phyloP scores from a whole-genome alignment of 345 rosid species.

The Nasturtium officinale region DNA sequence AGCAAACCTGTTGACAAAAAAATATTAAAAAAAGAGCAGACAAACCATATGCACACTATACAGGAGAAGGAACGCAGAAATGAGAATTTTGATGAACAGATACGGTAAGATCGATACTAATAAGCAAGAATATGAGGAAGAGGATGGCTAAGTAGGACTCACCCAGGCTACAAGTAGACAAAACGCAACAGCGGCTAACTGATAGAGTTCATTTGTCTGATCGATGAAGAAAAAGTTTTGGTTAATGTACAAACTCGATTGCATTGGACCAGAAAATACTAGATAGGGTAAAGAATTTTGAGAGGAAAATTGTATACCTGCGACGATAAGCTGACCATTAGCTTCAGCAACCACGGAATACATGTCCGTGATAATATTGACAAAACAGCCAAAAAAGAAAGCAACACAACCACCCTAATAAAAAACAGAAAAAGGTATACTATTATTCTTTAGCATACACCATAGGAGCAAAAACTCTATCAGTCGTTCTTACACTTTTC shows the following conservation, averaged over 20 bases:
- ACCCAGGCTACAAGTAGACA: constrained; percentile 88
- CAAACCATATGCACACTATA: not conserved
- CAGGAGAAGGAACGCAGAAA: not conserved
- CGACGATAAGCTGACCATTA: constrained; percentile 86
- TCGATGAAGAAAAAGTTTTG: constrained; percentile 24
- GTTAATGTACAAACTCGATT: constrained; percentile 7
- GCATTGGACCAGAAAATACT: constrained; percentile 18
- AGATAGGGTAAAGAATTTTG: not conserved
- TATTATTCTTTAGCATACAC: constrained; percentile 9
- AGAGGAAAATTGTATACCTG: constrained; percentile 51
- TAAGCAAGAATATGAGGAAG: constrained; percentile 9
- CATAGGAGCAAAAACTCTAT: not conserved
- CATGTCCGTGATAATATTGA: constrained; percentile 71
- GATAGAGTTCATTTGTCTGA: constrained; percentile 78
- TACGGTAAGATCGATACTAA: not conserved
- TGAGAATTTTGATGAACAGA: constrained; percentile 4
- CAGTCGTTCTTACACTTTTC: constrained; percentile 68
- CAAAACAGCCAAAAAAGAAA: constrained; percentile 71
- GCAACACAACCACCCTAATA: constrained; percentile 67
- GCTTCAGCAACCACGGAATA: constrained; percentile 80
- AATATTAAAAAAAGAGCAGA: not conserved
- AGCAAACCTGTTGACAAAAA: not conserved
- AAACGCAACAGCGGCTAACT: constrained; percentile 78
- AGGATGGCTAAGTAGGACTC: constrained; percentile 36
- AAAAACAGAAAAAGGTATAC: not conserved